A percentile compares a stretch with the other conserved stretches of the same genome.
These are phyloP conservation scores for Drechslerella stenobrocha DNA, from an alignment of 2,329 filamentous ascomycete species.

Conservation along the genomic window DNA sequence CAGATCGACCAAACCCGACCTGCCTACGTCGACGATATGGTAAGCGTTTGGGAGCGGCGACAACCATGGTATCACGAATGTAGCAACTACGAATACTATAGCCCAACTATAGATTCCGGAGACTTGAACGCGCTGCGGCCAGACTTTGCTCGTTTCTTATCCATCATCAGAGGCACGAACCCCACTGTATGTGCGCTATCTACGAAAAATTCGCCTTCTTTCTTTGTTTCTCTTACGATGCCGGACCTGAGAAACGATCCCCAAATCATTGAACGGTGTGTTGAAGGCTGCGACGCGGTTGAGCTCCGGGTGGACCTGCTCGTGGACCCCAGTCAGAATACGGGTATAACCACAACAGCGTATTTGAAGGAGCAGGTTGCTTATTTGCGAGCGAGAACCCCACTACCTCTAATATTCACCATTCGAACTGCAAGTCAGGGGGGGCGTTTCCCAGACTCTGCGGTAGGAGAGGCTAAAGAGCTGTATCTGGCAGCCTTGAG, in stretches of 20 bases:
- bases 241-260: conserved; percentile 64
- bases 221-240: conserved; percentile 89
- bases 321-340: conserved; percentile 65
- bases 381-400: conserved; percentile 70
- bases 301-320: conserved; percentile 92
- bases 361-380: conserved; percentile 82
- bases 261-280: conserved; percentile 67
- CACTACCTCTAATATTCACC: conserved; percentile 87
- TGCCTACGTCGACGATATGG: conserved; percentile 89
- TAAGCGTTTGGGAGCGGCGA: conserved; percentile 83
- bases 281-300: conserved; percentile 85
- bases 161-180: conserved; percentile 68
- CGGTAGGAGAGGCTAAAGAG: conserved; percentile 69
- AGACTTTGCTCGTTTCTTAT: conserved; percentile 74
- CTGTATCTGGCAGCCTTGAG: conserved; percentile 79
- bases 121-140: conserved; percentile 62
- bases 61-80: conserved; percentile 89
- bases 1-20: conserved; percentile 86
- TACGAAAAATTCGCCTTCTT: conserved; percentile 71
- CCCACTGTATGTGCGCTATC: conserved; percentile 63
- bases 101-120: conserved; percentile 65
- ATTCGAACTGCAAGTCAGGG: conserved; percentile 83
- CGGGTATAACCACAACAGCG: conserved; percentile 67
- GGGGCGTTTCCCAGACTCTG: conserved; percentile 80
- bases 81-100: conserved; percentile 93